phyloP scores from a whole-genome alignment of 176 grass and related monocot species.

The Puya raimondii region DNA sequence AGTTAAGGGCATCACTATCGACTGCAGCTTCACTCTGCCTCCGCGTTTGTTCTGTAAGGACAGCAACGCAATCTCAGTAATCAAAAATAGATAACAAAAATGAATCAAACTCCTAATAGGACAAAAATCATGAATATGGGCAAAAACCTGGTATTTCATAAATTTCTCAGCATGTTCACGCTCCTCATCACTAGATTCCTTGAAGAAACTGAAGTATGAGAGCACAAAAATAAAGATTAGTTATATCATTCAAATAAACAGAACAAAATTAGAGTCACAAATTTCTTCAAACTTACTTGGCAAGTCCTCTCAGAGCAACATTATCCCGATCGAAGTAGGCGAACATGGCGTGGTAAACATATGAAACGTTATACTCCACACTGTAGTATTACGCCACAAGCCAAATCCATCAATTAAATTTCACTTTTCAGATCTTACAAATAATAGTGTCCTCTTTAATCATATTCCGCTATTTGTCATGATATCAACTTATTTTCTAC shows the following conservation, averaged over 20 bases:
- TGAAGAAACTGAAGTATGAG: slow-evolving; percentile 54
- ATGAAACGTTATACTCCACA: slow-evolving; percentile 83
- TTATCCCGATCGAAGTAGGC: slow-evolving; percentile 92
- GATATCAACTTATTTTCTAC: background rate
- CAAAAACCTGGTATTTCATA: slow-evolving; percentile 72
- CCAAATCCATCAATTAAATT: background rate
- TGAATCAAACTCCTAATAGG: background rate
- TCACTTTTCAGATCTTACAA: background rate
- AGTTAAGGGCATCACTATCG: slow-evolving; percentile 35
- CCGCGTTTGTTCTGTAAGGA: slow-evolving; percentile 45
- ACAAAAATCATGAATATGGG: background rate
- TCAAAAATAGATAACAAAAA: background rate
- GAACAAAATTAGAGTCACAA: background rate
- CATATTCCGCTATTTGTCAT: too few species aligned
- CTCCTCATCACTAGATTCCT: slow-evolving; percentile 73
- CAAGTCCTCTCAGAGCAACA: slow-evolving; percentile 72
- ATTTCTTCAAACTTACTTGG: slow-evolving; percentile 39
- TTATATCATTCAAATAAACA: background rate
- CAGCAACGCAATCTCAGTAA: background rate
- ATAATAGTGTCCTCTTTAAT: too few species aligned
- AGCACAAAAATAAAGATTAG: background rate
- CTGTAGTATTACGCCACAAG: slow-evolving; percentile 26
- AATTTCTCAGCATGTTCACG: slow-evolving; percentile 69
- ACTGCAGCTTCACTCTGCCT: slow-evolving; percentile 46
- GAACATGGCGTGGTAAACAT: slow-evolving; percentile 87